Evolutionary conservation across 1,139 yeast genomes (phyloP).

Genomic region (Dujonia santamariae): DNA sequence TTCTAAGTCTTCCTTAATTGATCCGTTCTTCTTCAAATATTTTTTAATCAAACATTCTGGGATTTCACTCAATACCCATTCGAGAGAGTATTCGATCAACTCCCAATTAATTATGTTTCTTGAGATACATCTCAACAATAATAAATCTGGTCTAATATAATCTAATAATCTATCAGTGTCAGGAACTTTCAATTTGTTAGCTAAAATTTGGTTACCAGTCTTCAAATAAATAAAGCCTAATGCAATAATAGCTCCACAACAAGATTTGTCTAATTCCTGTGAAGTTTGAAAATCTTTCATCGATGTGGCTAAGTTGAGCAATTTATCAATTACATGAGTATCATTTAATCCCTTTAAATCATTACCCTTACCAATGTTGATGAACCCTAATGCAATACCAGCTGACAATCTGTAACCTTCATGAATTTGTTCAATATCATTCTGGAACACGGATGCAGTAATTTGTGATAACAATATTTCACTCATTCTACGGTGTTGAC

Average conservation of each 20-base stretch:
- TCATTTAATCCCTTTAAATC: slow-evolving; percentile 63
- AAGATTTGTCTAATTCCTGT: slow-evolving; percentile 67
- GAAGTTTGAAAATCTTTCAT: slow-evolving; percentile 68
- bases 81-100: slow-evolving; percentile 43
- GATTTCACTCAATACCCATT: slow-evolving; percentile 63
- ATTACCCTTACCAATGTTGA: slow-evolving; percentile 79
- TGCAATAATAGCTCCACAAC: slow-evolving; percentile 80
- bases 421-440: slow-evolving; percentile 54
- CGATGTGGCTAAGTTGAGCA: slow-evolving; percentile 59
- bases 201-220: slow-evolving; percentile 59
- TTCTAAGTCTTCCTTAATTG: slow-evolving; percentile 13
- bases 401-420: slow-evolving; percentile 89
- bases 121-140: slow-evolving; percentile 67
- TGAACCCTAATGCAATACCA: slow-evolving; percentile 83
- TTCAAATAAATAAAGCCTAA: slow-evolving; percentile 70
- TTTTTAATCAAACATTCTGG: slow-evolving; percentile 41
- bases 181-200: slow-evolving; percentile 65
- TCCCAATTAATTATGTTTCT: slow-evolving; percentile 80
- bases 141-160: slow-evolving; percentile 77
- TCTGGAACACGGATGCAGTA: slow-evolving; percentile 52
- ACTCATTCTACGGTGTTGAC: slow-evolving; percentile 86
- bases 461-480: slow-evolving; percentile 73
- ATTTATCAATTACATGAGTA: slow-evolving; percentile 64
- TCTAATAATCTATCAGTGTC: slow-evolving; percentile 58
- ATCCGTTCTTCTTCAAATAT: slow-evolving; percentile 16